Conservation (phyloP, 768 basidiomycete species). For the Paxillus rubicundulus region DNA sequence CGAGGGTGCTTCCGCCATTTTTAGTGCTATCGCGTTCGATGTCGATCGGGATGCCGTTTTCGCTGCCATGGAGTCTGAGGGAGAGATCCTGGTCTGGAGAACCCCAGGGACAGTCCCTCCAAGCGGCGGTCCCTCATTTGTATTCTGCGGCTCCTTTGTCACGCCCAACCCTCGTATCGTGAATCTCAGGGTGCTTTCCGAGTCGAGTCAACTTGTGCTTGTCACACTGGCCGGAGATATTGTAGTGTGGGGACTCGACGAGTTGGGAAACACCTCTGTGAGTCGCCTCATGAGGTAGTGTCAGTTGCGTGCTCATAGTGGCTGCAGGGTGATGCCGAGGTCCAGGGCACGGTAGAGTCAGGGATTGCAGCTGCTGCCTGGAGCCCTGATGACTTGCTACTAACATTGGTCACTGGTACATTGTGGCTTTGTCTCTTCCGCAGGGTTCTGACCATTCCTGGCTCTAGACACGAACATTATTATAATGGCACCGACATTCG, state of each 20-base stretch:
- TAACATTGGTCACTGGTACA: conserved; percentile 78
- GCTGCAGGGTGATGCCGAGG: conserved; percentile 45
- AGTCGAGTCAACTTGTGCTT: conserved; percentile 61
- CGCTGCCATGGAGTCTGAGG: conserved; percentile 58
- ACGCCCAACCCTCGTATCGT: conserved; percentile 45
- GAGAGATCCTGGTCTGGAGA: conserved; percentile 61
- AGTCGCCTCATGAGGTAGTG: conserved; percentile 14
- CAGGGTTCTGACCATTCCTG: not conserved
- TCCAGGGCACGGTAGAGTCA: conserved; percentile 84
- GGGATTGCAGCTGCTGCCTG: conserved; percentile 82
- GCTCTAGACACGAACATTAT: conserved; percentile 76
- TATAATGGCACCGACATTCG: conserved; percentile 86
- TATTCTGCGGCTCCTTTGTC: conserved; percentile 24
- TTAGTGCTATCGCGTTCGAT: conserved; percentile 55
- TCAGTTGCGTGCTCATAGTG: conserved; percentile 3
- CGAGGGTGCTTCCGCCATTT: conserved; percentile 27
- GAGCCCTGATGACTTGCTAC: conserved; percentile 89
- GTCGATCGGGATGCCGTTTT: conserved; percentile 61
- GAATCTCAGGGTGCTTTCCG: conserved; percentile 67
- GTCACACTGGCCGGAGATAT: conserved; percentile 84
- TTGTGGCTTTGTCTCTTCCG: not conserved
- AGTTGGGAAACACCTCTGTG: conserved; percentile 43
- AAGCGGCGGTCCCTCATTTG: conserved; percentile 7
- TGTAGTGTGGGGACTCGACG: conserved; percentile 57
- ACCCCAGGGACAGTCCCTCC: conserved; percentile 12